A percentile compares a stretch with the other conserved stretches of the same genome.
Evolutionary conservation across 2,329 filamentous ascomycete species (phyloP).

Genomic region (Nemania sp.): DNA sequence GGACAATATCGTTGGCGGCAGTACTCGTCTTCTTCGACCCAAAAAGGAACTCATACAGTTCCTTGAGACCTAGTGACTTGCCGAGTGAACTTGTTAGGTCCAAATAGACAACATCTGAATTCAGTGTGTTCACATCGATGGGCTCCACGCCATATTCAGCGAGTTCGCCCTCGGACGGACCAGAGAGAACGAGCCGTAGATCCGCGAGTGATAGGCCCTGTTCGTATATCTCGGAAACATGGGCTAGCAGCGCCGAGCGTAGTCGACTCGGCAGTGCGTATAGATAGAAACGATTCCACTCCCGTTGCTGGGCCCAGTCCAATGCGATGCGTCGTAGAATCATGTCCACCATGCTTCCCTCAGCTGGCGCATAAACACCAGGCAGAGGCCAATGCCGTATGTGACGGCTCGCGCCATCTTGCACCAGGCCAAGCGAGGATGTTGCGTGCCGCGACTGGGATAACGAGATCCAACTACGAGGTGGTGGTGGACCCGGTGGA

Average conservation of each 20-base stretch:
- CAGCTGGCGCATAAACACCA: conserved; percentile 49
- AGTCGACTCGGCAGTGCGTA: conserved; percentile 59
- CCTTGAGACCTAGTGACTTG: conserved; percentile 55
- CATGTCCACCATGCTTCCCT: conserved; percentile 56
- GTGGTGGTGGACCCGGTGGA: conserved; percentile 63
- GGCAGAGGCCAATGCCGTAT: conserved; percentile 46
- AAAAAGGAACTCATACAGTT: conserved; percentile 57
- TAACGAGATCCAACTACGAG: conserved; percentile 58
- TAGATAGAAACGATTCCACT: conserved; percentile 62
- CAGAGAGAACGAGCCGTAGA: conserved; percentile 47
- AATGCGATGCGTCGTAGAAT: conserved; percentile 54
- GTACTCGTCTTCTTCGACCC: conserved; percentile 36
- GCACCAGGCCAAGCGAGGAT: conserved; percentile 25
- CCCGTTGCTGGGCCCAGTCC: conserved; percentile 60
- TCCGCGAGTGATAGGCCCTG: conserved; percentile 56
- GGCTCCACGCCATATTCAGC: conserved; percentile 38
- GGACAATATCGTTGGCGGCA: conserved; percentile 38
- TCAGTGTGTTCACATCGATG: conserved; percentile 40
- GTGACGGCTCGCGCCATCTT: conserved; percentile 6
- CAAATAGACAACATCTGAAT: conserved; percentile 55
- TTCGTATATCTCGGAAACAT: conserved; percentile 51
- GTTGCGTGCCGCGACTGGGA: conserved; percentile 41
- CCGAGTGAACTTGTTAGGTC: conserved; percentile 60
- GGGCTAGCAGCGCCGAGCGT: conserved; percentile 56
- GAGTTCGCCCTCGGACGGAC: conserved; percentile 38